Evolutionary conservation across 1,284 basidiomycete genomes (phyloP).

Genomic region (Volvariella volvacea): DNA sequence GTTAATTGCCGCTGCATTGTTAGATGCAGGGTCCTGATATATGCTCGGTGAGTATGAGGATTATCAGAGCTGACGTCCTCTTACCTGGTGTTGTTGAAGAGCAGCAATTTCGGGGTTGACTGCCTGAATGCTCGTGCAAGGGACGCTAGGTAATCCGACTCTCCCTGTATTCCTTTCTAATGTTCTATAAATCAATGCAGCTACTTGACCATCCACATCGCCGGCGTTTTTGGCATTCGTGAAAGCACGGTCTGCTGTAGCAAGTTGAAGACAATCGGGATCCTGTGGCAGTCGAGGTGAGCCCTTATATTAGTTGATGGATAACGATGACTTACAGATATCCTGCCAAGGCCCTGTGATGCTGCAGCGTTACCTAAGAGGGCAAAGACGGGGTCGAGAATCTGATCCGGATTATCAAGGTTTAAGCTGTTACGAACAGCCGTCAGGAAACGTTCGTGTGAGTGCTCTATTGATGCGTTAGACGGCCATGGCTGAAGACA

Average conservation of each 20-base stretch:
- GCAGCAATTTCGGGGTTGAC: conserved; percentile 65
- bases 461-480: conserved; percentile 61
- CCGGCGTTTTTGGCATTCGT: conserved; percentile 62
- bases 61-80: conserved; percentile 5
- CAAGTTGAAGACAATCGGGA: conserved; percentile 59
- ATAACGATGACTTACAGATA: conserved; percentile 30
- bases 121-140: conserved; percentile 50
- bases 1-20: conserved; percentile 50
- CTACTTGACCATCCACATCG: conserved; percentile 50
- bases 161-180: conserved; percentile 60
- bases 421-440: conserved; percentile 39
- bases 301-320: not conserved
- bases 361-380: conserved; percentile 62
- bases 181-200: conserved; percentile 58
- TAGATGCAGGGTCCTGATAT: conserved; percentile 52
- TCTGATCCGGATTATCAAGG: conserved; percentile 54
- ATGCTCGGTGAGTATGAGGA: not conserved
- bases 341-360: conserved; percentile 41
- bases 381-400: conserved; percentile 58
- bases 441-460: conserved; percentile 51
- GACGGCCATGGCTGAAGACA: too few relatives aligned
- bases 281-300: conserved; percentile 28
- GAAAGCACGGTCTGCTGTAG: conserved; percentile 61
- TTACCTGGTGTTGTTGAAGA: conserved; percentile 55
- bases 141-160: conserved; percentile 42